Evolutionary conservation across 306 rosid genomes (phyloP).

Genomic region (barrel medic (Medicago truncatula)): DNA sequence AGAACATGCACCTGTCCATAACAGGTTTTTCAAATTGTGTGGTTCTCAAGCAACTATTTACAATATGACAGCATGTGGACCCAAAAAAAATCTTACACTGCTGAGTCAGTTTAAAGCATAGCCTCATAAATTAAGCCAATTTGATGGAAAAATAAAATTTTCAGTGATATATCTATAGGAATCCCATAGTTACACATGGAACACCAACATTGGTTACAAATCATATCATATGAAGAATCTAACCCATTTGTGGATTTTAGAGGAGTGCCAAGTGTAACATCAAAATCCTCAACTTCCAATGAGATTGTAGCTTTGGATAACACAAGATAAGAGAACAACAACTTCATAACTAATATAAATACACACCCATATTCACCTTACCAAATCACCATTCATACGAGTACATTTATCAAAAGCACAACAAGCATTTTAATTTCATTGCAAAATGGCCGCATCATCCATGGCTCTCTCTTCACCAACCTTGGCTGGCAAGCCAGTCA

Average conservation of each 20-base stretch:
- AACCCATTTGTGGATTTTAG: conserved; percentile 36
- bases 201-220: conserved; percentile 15
- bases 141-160: background rate
- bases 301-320: conserved; percentile 31
- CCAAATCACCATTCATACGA: background rate
- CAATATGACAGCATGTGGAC: conserved; percentile 21
- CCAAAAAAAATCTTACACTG: conserved; percentile 31
- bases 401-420: background rate
- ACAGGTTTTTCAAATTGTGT: conserved; percentile 15
- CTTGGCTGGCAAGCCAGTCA: conserved; percentile 70
- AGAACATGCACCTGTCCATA: background rate
- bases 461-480: conserved; percentile 87
- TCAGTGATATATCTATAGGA: conserved; percentile 30
- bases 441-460: conserved; percentile 75
- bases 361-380: background rate
- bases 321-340: conserved; percentile 38
- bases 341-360: conserved; percentile 31
- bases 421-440: background rate
- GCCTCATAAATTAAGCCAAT: background rate
- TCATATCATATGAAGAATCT: conserved; percentile 12
- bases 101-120: conserved; percentile 8
- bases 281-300: conserved; percentile 42
- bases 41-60: conserved; percentile 12
- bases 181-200: conserved; percentile 35
- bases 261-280: conserved; percentile 30